phyloP scores from a whole-genome alignment of 2,329 filamentous ascomycete species.

The Fusarium hainanense region DNA sequence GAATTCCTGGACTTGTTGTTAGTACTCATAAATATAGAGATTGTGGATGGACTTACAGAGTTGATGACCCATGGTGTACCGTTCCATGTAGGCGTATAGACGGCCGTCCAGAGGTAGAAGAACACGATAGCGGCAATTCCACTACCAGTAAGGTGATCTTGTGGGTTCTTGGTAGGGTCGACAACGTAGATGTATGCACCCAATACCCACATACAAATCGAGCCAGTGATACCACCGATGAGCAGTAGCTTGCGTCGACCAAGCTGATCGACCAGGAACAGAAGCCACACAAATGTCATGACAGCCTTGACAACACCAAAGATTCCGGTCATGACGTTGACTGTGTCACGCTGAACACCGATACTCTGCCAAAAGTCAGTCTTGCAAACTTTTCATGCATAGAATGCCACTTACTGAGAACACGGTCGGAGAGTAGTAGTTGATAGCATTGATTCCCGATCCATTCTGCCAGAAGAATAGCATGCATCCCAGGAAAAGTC shows the following conservation, averaged over 20 bases:
- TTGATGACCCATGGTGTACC: slow-evolving; percentile 68
- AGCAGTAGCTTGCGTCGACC: slow-evolving; percentile 64
- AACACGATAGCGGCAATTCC: slow-evolving; percentile 71
- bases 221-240: slow-evolving; percentile 68
- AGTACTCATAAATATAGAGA: accelerated
- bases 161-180: slow-evolving; percentile 47
- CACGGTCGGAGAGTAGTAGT: slow-evolving; percentile 42
- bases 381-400: too few relatives aligned
- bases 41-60: neutral
- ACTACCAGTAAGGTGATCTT: slow-evolving; percentile 52
- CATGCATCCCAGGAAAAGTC: slow-evolving; percentile 71
- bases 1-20: slow-evolving; percentile 52
- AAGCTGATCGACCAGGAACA: slow-evolving; percentile 70
- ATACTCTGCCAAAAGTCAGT: slow-evolving; percentile 4
- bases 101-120: slow-evolving; percentile 70
- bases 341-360: slow-evolving; percentile 28
- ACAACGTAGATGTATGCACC: slow-evolving; percentile 65
- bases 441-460: slow-evolving; percentile 56
- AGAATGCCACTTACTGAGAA: slow-evolving; percentile 21
- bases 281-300: slow-evolving; percentile 71
- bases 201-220: slow-evolving; percentile 70
- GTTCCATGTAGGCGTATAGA: slow-evolving; percentile 70
- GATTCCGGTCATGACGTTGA: slow-evolving; percentile 70
- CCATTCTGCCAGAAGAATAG: slow-evolving; percentile 77
- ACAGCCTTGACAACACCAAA: slow-evolving; percentile 75